Base-by-base conservation (phyloP, 306 rosid genomes). In the Albizia julibrissin region DNA sequence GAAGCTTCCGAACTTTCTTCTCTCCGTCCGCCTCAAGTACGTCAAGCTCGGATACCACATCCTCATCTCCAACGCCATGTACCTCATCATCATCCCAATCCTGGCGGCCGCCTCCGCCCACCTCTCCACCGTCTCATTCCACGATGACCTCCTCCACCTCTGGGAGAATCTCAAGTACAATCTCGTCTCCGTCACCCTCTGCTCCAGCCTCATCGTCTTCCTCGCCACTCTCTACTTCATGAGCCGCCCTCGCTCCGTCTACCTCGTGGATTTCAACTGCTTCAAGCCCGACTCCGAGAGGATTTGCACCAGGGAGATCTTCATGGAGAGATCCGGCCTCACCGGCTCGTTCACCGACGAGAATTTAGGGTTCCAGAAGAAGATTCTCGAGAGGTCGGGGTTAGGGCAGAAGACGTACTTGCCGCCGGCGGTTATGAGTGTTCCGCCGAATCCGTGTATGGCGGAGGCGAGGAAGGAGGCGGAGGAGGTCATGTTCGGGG, bases 1-100 rank as follows among this genome's bases (percentile, higher is more conserved):
- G 3, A 79, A 77, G 5, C 97, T 93, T 3, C 98, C 98, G 0
- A 91, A 95, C 76, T 93, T 95, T 77, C 90, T 93, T 0, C 24
- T 84, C 3, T 95, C 98, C 0, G 97, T 95, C 10, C 85, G 76
- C 6, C 92, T 94, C 49, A 94, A 93, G 75, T 94, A 94, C 31
- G 98, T 94, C 27, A 95, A 95, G 42, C 97, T 95, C 0, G 98
- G 97, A 3, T 95, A 95, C 87, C 98, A 95, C 46, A 90, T 86
- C 82, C 22, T 95, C 10, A 95, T 95, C 83, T 87, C 98, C 61
- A 93, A 90, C 44, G 98, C 93, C 42, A 83, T 93, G 94, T 95
- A 90, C 91, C 85, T 95, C 8, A 6, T 91, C 16, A 86, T 95
- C 4, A 76, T 93, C 10, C 97, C 98, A 0, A 43, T 93, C 8